Evolutionary conservation across 371 early-diverging fungal genomes (phyloP).

Genomic region (Choanephora cucurbitarum): DNA sequence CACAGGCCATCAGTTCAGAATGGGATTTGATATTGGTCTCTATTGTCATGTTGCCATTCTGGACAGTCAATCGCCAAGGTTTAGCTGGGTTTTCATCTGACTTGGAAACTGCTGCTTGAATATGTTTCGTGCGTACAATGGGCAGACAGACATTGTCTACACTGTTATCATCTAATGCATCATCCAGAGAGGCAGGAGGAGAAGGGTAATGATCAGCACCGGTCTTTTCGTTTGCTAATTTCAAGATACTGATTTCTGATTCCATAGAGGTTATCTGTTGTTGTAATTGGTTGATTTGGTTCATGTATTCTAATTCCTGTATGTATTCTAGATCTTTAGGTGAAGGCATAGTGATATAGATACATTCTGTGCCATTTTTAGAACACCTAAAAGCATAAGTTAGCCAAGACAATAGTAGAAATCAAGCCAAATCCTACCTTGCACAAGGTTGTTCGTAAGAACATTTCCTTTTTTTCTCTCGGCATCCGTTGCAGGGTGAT

Average conservation of each 20-base stretch:
- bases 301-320: constrained; percentile 23
- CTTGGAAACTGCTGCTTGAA: constrained; percentile 11
- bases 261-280: constrained; percentile 24
- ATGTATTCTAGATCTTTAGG: constrained; percentile 47
- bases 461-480: constrained; percentile 45
- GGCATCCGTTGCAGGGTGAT: constrained; percentile 21
- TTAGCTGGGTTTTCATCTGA: neutral
- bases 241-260: constrained; percentile 15
- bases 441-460: constrained; percentile 41
- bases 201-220: neutral
- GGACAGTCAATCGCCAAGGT: constrained; percentile 35
- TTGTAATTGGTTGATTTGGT: constrained; percentile 19
- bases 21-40: constrained; percentile 36
- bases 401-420: neutral
- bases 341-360: constrained; percentile 36
- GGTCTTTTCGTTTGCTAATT: constrained; percentile 4
- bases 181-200: neutral
- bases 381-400: constrained; percentile 26
- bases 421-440: constrained; percentile 38
- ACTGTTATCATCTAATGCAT: too few relatives aligned
- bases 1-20: constrained; percentile 24
- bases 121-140: constrained; percentile 2
- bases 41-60: constrained; percentile 31
- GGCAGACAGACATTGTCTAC: neutral
- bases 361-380: constrained; percentile 30